Conservation (phyloP, 768 basidiomycete genomes). For the Boletus vermiculosoides region DNA sequence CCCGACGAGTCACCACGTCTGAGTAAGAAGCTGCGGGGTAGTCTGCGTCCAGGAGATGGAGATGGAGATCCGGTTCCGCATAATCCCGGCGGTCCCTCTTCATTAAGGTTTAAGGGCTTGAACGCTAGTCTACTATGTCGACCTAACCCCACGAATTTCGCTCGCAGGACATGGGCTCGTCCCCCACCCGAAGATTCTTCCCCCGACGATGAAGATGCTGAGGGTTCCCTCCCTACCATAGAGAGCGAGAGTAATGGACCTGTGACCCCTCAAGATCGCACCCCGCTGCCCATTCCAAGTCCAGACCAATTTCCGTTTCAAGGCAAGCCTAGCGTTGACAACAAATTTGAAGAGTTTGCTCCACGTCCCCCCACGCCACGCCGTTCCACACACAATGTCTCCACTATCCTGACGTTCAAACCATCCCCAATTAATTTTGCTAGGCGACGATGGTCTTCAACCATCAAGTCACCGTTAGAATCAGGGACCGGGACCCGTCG, state of each 20-base stretch:
- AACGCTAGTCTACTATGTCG: conserved; percentile 52
- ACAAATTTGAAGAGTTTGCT: conserved; percentile 22
- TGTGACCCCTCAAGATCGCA: conserved; percentile 57
- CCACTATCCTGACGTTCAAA: conserved; percentile 51
- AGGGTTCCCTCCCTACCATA: conserved; percentile 33
- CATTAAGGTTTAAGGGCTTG: conserved; percentile 31
- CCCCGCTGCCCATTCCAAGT: conserved; percentile 40
- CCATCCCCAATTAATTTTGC: conserved; percentile 67
- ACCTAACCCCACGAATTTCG: conserved; percentile 62
- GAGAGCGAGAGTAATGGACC: conserved; percentile 52
- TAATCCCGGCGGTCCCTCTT: conserved; percentile 24
- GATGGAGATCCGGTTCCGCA: conserved; percentile 31
- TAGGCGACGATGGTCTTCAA: conserved; percentile 56
- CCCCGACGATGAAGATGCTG: conserved; percentile 31
- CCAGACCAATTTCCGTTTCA: conserved; percentile 29
- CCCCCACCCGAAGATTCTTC: conserved; percentile 37
- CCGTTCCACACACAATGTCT: conserved; percentile 21
- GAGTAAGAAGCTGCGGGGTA: conserved; percentile 28
- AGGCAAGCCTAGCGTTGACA: conserved; percentile 15
- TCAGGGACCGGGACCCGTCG: conserved; percentile 35
- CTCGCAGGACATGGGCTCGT: conserved; percentile 55
- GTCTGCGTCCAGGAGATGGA: conserved; percentile 19
- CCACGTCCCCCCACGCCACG: conserved; percentile 27
- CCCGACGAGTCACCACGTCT: conserved; percentile 28
- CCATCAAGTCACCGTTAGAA: conserved; percentile 35